Evolutionary conservation across 2,329 filamentous ascomycete species (phyloP).

Genomic region (Xylariomycetidae sp.): DNA sequence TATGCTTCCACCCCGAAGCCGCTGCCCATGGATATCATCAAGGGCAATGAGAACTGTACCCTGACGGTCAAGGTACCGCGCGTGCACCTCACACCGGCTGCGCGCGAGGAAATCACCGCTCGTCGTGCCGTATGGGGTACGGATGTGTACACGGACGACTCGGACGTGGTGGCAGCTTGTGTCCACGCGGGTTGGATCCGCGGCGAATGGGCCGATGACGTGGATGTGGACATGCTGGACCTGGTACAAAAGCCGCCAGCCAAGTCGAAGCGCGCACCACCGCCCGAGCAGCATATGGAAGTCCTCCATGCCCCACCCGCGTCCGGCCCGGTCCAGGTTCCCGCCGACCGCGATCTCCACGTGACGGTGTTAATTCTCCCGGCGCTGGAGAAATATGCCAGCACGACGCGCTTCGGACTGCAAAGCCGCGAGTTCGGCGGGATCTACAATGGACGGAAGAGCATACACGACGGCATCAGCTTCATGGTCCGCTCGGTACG

Average conservation of each 20-base stretch:
- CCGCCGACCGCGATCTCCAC: conserved; percentile 70
- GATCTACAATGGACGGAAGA: conserved; percentile 34
- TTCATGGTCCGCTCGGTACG: conserved; percentile 77
- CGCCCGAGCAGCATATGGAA: conserved; percentile 28
- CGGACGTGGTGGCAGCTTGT: conserved; percentile 84
- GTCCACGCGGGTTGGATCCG: conserved; percentile 91
- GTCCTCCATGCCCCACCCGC: conserved; percentile 48
- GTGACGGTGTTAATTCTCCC: conserved; percentile 83
- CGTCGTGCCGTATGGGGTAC: conserved; percentile 85
- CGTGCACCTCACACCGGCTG: conserved; percentile 62
- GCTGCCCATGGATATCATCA: conserved; percentile 65
- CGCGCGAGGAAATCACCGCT: conserved; percentile 77
- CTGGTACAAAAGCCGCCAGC: conserved; percentile 36
- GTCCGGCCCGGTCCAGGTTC: conserved; percentile 57
- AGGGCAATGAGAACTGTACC: conserved; percentile 80
- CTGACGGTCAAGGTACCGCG: conserved; percentile 83
- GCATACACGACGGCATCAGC: conserved; percentile 75
- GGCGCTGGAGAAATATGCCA: conserved; percentile 67
- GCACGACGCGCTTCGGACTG: conserved; percentile 72
- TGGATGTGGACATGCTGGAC: conserved; percentile 63
- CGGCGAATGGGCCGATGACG: conserved; percentile 77
- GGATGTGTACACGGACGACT: conserved; percentile 93
- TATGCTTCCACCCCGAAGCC: conserved; percentile 58
- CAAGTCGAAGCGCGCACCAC: conserved; percentile 26
- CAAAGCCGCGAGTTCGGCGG: conserved; percentile 73